Conservation (phyloP, 1,139 yeast genomes). For the Saccharomyces hybrid region DNA sequence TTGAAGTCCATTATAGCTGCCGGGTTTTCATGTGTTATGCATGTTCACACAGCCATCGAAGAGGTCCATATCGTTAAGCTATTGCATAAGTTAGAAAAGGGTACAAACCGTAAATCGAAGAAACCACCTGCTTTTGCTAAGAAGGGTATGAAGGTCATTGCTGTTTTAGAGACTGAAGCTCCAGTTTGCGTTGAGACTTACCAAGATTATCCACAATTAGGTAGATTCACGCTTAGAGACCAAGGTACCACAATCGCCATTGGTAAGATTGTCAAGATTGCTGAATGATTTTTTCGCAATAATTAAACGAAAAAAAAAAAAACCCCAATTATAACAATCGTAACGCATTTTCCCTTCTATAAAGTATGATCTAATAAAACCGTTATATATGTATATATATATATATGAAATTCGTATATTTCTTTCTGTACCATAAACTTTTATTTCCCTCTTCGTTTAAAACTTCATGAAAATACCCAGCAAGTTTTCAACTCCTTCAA, state of each 20-base stretch:
- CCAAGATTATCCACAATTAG: conserved; percentile 87
- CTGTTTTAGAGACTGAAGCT: conserved; percentile 73
- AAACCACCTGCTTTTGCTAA: conserved; percentile 98
- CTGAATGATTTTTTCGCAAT: conserved; percentile 31
- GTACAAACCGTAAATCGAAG: conserved; percentile 92
- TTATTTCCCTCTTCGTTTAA: neutral
- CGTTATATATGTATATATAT: conserved; percentile 3
- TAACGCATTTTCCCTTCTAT: neutral
- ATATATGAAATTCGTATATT: neutral
- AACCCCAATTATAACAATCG: neutral
- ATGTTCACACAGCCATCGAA: conserved; percentile 95
- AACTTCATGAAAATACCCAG: conserved; percentile 35
- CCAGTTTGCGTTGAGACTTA: conserved; percentile 93
- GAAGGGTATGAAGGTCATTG: conserved; percentile 97
- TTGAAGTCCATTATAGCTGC: conserved; percentile 87
- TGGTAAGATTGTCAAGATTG: conserved; percentile 83
- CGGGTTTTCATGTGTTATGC: conserved; percentile 98
- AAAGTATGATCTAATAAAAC: neutral
- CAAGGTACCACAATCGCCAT: conserved; percentile 97
- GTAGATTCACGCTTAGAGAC: conserved; percentile 96
- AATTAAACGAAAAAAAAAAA: neutral
- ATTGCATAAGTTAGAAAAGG: conserved; percentile 90
- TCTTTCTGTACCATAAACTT: neutral
- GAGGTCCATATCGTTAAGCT: conserved; percentile 79
- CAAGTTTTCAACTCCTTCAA: conserved; percentile 60